Evolutionary conservation across 805 yeast genomes (phyloP), one percentile per base, ranked within the genome.

Genomic region (Danielia reshetovae): DNA sequence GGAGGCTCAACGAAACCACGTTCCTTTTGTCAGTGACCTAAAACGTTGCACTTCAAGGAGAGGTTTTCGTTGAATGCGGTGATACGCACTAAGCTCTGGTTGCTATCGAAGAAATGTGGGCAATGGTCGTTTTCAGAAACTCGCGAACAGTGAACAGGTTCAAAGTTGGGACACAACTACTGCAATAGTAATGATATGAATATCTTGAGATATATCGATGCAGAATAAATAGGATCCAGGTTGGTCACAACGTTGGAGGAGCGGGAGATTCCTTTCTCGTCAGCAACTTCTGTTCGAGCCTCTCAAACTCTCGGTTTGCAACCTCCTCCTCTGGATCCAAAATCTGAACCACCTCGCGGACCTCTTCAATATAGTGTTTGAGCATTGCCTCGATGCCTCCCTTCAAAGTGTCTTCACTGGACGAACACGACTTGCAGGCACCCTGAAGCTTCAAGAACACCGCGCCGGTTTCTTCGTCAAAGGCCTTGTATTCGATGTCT

Each of bases 301-400:
- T 85, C 52, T 85, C 90, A 59, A 86, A 87, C 60, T 88, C 95
- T 43, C 77, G 74, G 31, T 85, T 57, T 1, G 95, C 90, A 25
- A 87, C 72, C 57, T 81, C 90, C 32, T 84, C 90, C 44, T 68
- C 73, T 8, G 73, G 73, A 45, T 86, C 95, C 34, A 83, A 65
- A n/a, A 86, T 79, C 59, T 88, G 96, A 52, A 81, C 79, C 14
- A 93, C 97, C 28, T 83, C 84, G 36, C 77, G 74, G 21, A 93
- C 97, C 55, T 93, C 98, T 54, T 94, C 98, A 24, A 94, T 90
- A 57, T 93, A 93, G 62, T 90, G 96, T 68, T 78, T 87, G 55
- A 93, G 70, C 99, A 93, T 93, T n/a, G 89, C 77, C 60, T 93
- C 97, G 40, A 93, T 93, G 21, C 99, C 99, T 51, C 88, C 79